These are phyloP conservation scores for Myriosclerotinia curreyana DNA, from an alignment of 2,329 filamentous ascomycete genomes.

Conservation along the genomic window DNA sequence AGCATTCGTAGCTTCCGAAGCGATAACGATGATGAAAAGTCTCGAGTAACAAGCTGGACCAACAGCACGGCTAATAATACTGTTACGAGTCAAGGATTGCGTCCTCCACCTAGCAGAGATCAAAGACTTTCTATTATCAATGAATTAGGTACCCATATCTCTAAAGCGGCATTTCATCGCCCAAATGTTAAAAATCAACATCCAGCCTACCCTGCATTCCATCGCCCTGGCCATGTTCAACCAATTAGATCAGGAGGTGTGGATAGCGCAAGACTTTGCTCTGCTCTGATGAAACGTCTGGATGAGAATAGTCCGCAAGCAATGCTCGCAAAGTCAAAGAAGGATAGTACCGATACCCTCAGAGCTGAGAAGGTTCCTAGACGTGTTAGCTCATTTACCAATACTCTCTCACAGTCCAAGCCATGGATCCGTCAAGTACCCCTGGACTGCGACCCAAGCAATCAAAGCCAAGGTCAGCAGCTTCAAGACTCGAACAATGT, in stretches of 20 bases:
- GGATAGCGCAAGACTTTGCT: constrained; percentile 60
- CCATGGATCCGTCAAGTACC: constrained; percentile 34
- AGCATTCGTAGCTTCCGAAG: constrained; percentile 51
- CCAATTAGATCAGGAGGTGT: constrained; percentile 38
- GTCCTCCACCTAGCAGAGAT: constrained; percentile 44
- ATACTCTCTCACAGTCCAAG: constrained; percentile 23
- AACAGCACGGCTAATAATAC: constrained; percentile 59
- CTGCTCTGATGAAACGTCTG: constrained; percentile 59
- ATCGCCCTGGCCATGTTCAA: constrained; percentile 24
- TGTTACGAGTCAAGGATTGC: constrained; percentile 42
- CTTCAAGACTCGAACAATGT: constrained; percentile 24
- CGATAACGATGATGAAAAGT: constrained; percentile 50
- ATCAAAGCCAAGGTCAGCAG: not conserved
- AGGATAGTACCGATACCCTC: constrained; percentile 28
- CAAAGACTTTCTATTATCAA: constrained; percentile 64
- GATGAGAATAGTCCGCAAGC: constrained; percentile 42
- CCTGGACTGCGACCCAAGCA: constrained; percentile 21
- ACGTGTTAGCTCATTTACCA: constrained; percentile 27
- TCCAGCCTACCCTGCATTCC: constrained; percentile 32
- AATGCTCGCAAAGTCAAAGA: constrained; percentile 29
- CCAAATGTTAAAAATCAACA: constrained; percentile 34
- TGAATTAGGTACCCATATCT: constrained; percentile 50
- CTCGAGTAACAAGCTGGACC: constrained; percentile 68
- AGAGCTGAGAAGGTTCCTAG: constrained; percentile 20
- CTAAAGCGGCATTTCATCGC: constrained; percentile 42